phyloP scores from a whole-genome alignment of 1,284 basidiomycete species.

The Stereum hirsutum region DNA sequence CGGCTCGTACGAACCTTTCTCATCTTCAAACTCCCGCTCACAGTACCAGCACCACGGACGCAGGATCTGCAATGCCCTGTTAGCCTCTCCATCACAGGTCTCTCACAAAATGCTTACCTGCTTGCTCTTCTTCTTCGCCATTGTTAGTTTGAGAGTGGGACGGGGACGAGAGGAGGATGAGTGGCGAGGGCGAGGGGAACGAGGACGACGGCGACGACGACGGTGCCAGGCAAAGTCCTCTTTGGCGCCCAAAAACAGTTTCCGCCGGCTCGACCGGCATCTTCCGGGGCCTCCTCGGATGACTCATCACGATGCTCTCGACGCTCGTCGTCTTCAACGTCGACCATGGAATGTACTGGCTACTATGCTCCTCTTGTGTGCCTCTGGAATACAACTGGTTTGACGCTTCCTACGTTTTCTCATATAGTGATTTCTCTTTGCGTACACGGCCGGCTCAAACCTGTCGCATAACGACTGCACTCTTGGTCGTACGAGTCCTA shows the following conservation, averaged over 20 bases:
- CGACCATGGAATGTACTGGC: no score
- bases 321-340: no score
- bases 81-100: neutral
- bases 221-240: no score
- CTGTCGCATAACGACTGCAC: no score
- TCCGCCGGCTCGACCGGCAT: neutral
- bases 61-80: conserved; percentile 46
- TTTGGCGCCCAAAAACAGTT: no score
- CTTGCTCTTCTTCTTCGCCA: conserved; percentile 81
- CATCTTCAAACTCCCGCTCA: conserved; percentile 97
- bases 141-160: conserved; percentile 17
- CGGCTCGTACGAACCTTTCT: conserved; percentile 75
- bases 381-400: no score
- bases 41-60: conserved; percentile 99
- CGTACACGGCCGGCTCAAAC: no score
- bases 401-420: no score
- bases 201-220: no score
- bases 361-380: no score
- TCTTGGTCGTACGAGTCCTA: no score
- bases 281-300: neutral
- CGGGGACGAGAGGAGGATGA: conserved; percentile 3
- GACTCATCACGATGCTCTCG: neutral
- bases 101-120: conserved; percentile 34
- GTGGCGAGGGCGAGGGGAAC: neutral
- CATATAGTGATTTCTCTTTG: no score